Percentiles rank a stretch among this genome's conserved stretches.
Conservation (phyloP, 2,329 filamentous ascomycete species). For the Harringtonia lauricola region DNA sequence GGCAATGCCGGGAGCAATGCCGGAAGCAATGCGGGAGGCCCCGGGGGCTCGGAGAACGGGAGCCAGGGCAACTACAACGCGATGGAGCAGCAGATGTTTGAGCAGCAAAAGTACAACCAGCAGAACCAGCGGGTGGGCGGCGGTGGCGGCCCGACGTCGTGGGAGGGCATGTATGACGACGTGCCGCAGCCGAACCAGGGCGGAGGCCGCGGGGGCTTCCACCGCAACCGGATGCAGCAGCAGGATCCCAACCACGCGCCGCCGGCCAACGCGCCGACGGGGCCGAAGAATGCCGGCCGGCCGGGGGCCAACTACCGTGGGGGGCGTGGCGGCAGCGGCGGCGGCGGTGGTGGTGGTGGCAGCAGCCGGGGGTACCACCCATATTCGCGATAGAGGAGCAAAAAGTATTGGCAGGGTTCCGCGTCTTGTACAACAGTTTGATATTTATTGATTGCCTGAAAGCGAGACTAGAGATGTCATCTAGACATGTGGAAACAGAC, state of each 20-base stretch:
- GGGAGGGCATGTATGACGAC: slow-evolving; percentile 98
- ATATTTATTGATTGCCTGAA: too few relatives aligned
- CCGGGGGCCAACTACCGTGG: slow-evolving; percentile 90
- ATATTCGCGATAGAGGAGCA: slow-evolving; percentile 35
- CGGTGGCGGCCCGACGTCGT: slow-evolving; percentile 57
- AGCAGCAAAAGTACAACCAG: neutral
- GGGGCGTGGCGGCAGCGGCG: slow-evolving; percentile 49
- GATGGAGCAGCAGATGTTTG: too few relatives aligned
- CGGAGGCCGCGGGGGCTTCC: slow-evolving; percentile 25
- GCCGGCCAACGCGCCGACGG: slow-evolving; percentile 80
- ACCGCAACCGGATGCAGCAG: slow-evolving; percentile 20
- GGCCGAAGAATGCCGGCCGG: slow-evolving; percentile 87
- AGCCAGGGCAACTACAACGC: neutral
- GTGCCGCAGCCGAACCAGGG: slow-evolving; percentile 61
- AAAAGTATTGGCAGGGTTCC: too few relatives aligned
- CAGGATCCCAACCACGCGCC: slow-evolving; percentile 45
- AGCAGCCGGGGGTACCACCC: slow-evolving; percentile 67
- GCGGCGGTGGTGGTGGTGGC: slow-evolving; percentile 2
- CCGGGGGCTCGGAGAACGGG: too few relatives aligned
- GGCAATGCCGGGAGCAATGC: too few relatives aligned
- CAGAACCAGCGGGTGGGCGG: slow-evolving; percentile 12
- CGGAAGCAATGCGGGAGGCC: too few relatives aligned
- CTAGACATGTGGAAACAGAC: slow-evolving; percentile 34
- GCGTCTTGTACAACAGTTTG: neutral
- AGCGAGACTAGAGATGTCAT: too few relatives aligned